Conservation (phyloP, 257 asterid species). For the Przewalskia tangutica region DNA sequence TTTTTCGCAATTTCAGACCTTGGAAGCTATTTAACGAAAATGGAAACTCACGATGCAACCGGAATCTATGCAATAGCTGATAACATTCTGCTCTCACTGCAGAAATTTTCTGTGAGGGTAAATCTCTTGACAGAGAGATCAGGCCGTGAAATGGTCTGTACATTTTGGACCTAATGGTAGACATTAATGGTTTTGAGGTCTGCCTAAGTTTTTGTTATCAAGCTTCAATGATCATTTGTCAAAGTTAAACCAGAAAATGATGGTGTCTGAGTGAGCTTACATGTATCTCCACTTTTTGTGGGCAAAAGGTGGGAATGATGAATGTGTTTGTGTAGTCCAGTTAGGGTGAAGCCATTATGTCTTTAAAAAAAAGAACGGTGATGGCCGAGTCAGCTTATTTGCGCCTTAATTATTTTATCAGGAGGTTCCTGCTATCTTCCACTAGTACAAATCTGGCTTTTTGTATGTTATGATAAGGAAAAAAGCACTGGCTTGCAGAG, state of each 20-base stretch:
- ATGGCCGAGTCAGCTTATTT: not conserved
- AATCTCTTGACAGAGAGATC: slow-evolving; percentile 12
- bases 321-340: slow-evolving; percentile 59
- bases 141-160: slow-evolving; percentile 18
- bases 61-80: slow-evolving; percentile 2
- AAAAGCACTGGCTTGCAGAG: slow-evolving; percentile 15
- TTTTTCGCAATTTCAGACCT: slow-evolving; percentile 17
- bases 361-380: not conserved
- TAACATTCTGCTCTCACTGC: not conserved
- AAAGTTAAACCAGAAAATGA: slow-evolving; percentile 12
- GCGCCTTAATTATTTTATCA: not conserved
- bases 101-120: slow-evolving; percentile 3
- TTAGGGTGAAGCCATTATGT: slow-evolving; percentile 39
- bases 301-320: slow-evolving; percentile 64
- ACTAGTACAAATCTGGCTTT: not conserved
- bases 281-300: slow-evolving; percentile 25
- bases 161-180: slow-evolving; percentile 33
- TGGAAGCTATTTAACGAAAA: slow-evolving; percentile 4
- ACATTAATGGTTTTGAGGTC: slow-evolving; percentile 29
- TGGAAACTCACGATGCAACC: not conserved
- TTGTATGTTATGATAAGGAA: slow-evolving; percentile 35
- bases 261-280: too few relatives aligned
- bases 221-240: slow-evolving; percentile 29
- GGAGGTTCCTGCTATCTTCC: not conserved
- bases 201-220: slow-evolving; percentile 28